These are phyloP conservation scores for Paecilomyces dactylethromorphus DNA, from an alignment of 2,329 filamentous ascomycete genomes.

Conservation along the genomic window DNA sequence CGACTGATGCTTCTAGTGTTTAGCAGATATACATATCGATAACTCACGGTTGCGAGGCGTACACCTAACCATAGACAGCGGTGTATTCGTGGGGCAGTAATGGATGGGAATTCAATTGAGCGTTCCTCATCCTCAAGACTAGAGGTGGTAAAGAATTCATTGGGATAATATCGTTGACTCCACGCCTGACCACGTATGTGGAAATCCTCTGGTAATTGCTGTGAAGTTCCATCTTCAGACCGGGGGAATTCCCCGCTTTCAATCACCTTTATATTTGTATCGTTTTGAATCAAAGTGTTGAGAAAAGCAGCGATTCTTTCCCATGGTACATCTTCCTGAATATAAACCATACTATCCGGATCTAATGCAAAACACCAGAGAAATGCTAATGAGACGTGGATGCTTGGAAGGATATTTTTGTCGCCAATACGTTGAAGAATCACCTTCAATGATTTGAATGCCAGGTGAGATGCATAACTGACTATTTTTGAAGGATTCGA, in stretches of 20 bases:
- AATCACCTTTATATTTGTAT: conserved; percentile 27
- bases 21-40: neutral
- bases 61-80: conserved; percentile 47
- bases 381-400: conserved; percentile 51
- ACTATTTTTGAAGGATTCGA: conserved; percentile 18
- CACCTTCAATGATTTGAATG: conserved; percentile 36
- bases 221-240: conserved; percentile 29
- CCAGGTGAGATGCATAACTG: conserved; percentile 33
- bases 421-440: conserved; percentile 44
- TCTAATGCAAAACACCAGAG: conserved; percentile 38
- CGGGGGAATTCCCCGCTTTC: conserved; percentile 36
- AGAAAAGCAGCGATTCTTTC: conserved; percentile 43
- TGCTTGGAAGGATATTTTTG: conserved; percentile 47
- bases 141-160: conserved; percentile 44
- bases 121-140: conserved; percentile 51
- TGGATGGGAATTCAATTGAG: conserved; percentile 44
- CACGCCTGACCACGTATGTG: conserved; percentile 50
- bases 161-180: conserved; percentile 43
- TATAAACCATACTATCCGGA: conserved; percentile 30
- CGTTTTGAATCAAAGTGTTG: conserved; percentile 44
- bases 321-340: conserved; percentile 46
- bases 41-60: conserved; percentile 36
- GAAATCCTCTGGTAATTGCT: conserved; percentile 55
- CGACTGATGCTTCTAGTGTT: neutral
- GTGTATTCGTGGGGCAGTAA: conserved; percentile 42